These are phyloP conservation scores for Acorus gramineus DNA, from an alignment of 106 monocot genomes.

Conservation along the genomic window DNA sequence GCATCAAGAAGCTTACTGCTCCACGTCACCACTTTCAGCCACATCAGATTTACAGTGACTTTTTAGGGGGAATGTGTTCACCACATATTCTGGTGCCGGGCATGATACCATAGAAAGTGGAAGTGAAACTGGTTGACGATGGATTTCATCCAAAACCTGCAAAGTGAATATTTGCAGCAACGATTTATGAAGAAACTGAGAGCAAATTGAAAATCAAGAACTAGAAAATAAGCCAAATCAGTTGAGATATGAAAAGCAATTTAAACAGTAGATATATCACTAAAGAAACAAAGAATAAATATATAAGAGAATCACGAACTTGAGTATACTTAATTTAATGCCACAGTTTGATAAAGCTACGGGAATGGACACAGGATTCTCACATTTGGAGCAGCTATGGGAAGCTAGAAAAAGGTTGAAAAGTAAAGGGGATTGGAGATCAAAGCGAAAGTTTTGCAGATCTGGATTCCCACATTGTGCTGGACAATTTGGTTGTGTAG, in stretches of 20 bases:
- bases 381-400: too few relatives aligned
- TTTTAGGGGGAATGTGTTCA: constrained; percentile 61
- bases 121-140: constrained; percentile 57
- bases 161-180: neutral
- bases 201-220: neutral
- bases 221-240: neutral
- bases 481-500: too few relatives aligned
- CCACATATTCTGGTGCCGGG: constrained; percentile 70
- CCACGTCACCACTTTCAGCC: constrained; percentile 18
- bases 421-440: too few relatives aligned
- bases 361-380: too few relatives aligned
- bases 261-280: neutral
- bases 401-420: too few relatives aligned
- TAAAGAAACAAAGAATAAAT: too few relatives aligned
- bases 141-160: constrained; percentile 85
- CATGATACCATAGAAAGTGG: constrained; percentile 52
- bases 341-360: too few relatives aligned
- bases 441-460: too few relatives aligned
- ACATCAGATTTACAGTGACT: constrained; percentile 25
- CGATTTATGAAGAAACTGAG: too few relatives aligned
- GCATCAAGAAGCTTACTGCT: constrained; percentile 46
- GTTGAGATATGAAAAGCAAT: neutral
- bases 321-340: too few relatives aligned
- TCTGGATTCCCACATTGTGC: too few relatives aligned
- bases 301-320: too few relatives aligned